These are phyloP conservation scores for Rosellinia necatrix DNA, from an alignment of 2,329 filamentous ascomycete genomes.

Conservation along the genomic window DNA sequence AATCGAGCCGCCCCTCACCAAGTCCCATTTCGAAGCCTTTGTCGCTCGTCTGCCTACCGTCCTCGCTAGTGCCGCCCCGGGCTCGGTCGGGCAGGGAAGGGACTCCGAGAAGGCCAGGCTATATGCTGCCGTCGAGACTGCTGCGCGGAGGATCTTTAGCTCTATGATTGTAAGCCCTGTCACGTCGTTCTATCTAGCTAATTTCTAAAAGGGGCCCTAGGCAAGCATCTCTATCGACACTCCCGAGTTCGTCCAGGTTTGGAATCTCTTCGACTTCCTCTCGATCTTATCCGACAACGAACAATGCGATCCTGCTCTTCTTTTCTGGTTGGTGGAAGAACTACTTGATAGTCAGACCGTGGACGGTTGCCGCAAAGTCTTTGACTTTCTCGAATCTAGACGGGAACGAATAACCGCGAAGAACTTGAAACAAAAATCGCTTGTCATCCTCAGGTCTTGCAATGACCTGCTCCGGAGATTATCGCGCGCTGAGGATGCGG, in stretches of 20 bases:
- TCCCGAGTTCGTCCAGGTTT: conserved; percentile 79
- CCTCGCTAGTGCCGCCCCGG: conserved; percentile 44
- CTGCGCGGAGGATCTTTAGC: conserved; percentile 80
- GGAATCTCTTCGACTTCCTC: conserved; percentile 94
- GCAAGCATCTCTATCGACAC: conserved; percentile 76
- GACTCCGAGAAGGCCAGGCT: conserved; percentile 56
- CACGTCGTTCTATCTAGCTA: conserved; percentile 8
- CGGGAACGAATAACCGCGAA: conserved; percentile 83
- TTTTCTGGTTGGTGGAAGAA: conserved; percentile 92
- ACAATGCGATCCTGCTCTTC: conserved; percentile 75
- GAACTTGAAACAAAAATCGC: conserved; percentile 80
- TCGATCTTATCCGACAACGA: conserved; percentile 83
- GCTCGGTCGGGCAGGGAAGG: conserved; percentile 34
- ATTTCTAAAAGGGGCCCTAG: conserved; percentile 51
- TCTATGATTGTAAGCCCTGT: conserved; percentile 69
- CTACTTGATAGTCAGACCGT: conserved; percentile 96
- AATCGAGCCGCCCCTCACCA: conserved; percentile 76
- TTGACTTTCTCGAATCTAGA: conserved; percentile 93
- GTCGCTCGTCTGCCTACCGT: conserved; percentile 49
- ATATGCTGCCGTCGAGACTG: conserved; percentile 79
- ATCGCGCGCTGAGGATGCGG: conserved; percentile 94
- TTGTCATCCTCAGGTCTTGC: conserved; percentile 90
- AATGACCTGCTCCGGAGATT: conserved; percentile 93
- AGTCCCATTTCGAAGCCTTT: conserved; percentile 64
- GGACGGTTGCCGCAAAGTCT: conserved; percentile 84